Evolutionary conservation across 306 rosid species (phyloP), one percentile per base, ranked within the genome.

Genomic region (Inga leiocalycina): DNA sequence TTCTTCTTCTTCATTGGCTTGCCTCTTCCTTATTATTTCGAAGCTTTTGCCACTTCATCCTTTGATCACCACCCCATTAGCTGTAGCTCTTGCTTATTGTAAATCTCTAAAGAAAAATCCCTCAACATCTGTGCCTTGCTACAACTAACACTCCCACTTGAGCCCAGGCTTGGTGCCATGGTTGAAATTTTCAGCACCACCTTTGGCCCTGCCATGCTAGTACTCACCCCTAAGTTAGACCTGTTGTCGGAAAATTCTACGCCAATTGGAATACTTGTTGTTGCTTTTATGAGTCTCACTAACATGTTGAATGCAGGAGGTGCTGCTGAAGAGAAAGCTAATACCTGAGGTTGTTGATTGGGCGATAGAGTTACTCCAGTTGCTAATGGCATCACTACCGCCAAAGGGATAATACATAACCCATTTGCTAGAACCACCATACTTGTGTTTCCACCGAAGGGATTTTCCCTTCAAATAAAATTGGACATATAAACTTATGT

Each of bases 371-470:
- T 34, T 3, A 34, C 35, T 34, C 35, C 3, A 2, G 3, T 34
- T 34, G 35, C 35, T 3, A 3, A 34, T 34, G 35, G 35, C 35
- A 2, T 34, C 35, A 27, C 30, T 27, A 3, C 35, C 35, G 0
- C 35, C 35, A 34, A 0, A 34, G 89, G 91, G n/a, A 91, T 87
- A 93, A 92, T 92, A 94, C 94, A 92, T 78, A 92, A 85, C 2
- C 91, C 77, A 65, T 88, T 92, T 0, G 94, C 82, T 4, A 92
- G 93, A 39, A 90, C 88, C 88, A 90, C 77, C 91, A 92, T 82
- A 30, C 79, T 73, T 0, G 87, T 22, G 84, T 85, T 84, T 0
- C 89, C 88, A 4, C 37, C 3, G 5, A 4, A 35, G 3, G 37
- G 37, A 35, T 35, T 5, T 35, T 35, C 37, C 37, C 37, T 35